These are phyloP conservation scores for Hordeum pubiflorum DNA, from an alignment of 202 grass and related monocot species.

Conservation along the genomic window DNA sequence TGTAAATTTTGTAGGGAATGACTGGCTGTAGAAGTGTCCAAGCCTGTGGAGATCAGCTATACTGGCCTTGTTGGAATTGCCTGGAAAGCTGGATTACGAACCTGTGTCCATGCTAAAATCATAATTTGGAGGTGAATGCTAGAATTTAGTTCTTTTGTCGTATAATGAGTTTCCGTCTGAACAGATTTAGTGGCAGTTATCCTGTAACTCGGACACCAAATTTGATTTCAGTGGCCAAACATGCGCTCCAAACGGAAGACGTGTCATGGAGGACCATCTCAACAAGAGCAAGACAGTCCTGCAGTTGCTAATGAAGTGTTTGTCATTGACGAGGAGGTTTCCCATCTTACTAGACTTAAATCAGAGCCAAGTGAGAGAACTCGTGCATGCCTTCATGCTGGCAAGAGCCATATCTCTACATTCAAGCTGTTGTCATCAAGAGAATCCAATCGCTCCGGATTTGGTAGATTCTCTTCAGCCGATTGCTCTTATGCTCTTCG, in stretches of 20 bases:
- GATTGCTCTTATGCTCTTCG: slow-evolving; percentile 54
- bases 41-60: slow-evolving; percentile 21
- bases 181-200: background rate
- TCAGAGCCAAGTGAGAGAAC: slow-evolving; percentile 41
- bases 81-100: slow-evolving; percentile 30
- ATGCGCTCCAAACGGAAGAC: slow-evolving; percentile 22
- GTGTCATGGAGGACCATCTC: slow-evolving; percentile 28
- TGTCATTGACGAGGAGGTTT: slow-evolving; percentile 46
- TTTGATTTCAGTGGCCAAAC: background rate
- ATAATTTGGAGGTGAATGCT: slow-evolving; percentile 17
- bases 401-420: slow-evolving; percentile 36
- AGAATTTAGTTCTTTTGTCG: background rate
- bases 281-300: slow-evolving; percentile 5
- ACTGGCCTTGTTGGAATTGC: slow-evolving; percentile 19
- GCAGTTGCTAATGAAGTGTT: slow-evolving; percentile 26
- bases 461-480: slow-evolving; percentile 49
- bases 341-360: slow-evolving; percentile 55
- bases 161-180: slow-evolving; percentile 1
- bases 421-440: slow-evolving; percentile 55
- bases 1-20: slow-evolving; percentile 24
- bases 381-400: slow-evolving; percentile 13
- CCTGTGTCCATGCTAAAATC: slow-evolving; percentile 26
- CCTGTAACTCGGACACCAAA: background rate
- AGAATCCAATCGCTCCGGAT: slow-evolving; percentile 51
- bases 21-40: slow-evolving; percentile 24